Evolutionary conservation across 2,329 filamentous ascomycete species (phyloP), one percentile per base, ranked within the genome.

Genomic region (Didymella segeticola): DNA sequence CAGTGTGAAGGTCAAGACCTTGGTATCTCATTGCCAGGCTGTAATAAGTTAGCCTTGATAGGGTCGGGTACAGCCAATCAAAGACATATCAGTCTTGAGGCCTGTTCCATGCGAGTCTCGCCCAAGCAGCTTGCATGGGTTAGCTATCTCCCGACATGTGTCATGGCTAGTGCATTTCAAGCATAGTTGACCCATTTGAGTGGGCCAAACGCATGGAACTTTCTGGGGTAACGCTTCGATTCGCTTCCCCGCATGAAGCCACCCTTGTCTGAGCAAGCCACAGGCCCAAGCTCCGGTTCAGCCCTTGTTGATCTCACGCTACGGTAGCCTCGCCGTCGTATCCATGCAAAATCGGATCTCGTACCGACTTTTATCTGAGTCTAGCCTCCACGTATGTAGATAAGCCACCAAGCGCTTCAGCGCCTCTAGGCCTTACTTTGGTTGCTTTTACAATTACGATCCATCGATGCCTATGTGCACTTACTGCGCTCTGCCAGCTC

Each of bases 1-100:
- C 30, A 23, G 17, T 17, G 49, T 53, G 49, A 46, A 46, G 49
- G 37, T 53, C 36, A 42, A 46, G 43, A 29, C 34, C 49, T 42
- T 42, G 49, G 43, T 45, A 45, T 45, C 48, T 33, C 27, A 22
- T 34, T 45, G 20, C 11, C 10, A 23, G 30, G 11, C 47, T 43
- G 17, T n/a, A 29, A 30, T 27, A 10, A 30, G 41, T 39, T 51
- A 51, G 48, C 15, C 12, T 30, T 51, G 41, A 38, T 51, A 45
- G 23, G 15, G 17, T 12, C 33, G 7, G n/a, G n/a, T 6, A 22
- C 20, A 33, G 22, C 41, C 41, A 51, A 45, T 51, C 33, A 51
- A 22, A 1, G 29, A 9, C 9, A 3, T 12, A 5, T 8, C 15
- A 27, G 33, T 17, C 15, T 12, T 7, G 10, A 19, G 4, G 19